A percentile compares a stretch with the other conserved stretches of the same genome.
phyloP scores from a whole-genome alignment of 257 asterid genomes.

The Eustoma russellianum region DNA sequence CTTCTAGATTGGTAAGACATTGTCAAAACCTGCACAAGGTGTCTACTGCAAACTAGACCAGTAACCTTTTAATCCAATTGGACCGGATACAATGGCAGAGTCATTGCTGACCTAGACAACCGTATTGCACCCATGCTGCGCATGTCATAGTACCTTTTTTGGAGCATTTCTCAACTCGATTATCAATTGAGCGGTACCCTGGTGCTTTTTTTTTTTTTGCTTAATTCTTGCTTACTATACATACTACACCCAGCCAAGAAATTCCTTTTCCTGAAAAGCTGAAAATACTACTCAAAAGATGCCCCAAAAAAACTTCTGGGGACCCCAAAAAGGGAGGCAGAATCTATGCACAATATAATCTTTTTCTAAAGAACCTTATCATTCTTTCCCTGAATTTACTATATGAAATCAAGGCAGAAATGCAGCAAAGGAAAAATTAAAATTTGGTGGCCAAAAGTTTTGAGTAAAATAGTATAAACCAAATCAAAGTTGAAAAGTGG shows the following conservation, averaged over 20 bases:
- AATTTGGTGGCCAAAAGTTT: conserved; percentile 12
- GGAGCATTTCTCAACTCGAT: too few relatives aligned
- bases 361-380: conserved; percentile 34
- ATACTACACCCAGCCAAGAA: conserved; percentile 5
- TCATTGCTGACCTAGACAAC: too few relatives aligned
- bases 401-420: conserved; percentile 27
- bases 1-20: too few relatives aligned
- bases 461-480: conserved; percentile 15
- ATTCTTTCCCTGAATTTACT: conserved; percentile 31
- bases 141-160: too few relatives aligned
- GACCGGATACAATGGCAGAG: too few relatives aligned
- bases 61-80: too few relatives aligned
- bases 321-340: conserved; percentile 22
- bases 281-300: conserved; percentile 15
- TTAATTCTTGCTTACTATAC: too few relatives aligned
- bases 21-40: too few relatives aligned
- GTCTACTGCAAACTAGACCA: too few relatives aligned
- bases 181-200: too few relatives aligned
- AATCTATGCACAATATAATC: conserved; percentile 16
- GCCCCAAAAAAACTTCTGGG: conserved; percentile 22
- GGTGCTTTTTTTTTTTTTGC: too few relatives aligned
- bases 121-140: too few relatives aligned
- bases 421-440: background rate
- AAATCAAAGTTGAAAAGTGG: conserved; percentile 36
- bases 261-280: conserved; percentile 16